Conservation (phyloP, 2,329 filamentous ascomycete genomes). For the Cucurbitaria berberidis region DNA sequence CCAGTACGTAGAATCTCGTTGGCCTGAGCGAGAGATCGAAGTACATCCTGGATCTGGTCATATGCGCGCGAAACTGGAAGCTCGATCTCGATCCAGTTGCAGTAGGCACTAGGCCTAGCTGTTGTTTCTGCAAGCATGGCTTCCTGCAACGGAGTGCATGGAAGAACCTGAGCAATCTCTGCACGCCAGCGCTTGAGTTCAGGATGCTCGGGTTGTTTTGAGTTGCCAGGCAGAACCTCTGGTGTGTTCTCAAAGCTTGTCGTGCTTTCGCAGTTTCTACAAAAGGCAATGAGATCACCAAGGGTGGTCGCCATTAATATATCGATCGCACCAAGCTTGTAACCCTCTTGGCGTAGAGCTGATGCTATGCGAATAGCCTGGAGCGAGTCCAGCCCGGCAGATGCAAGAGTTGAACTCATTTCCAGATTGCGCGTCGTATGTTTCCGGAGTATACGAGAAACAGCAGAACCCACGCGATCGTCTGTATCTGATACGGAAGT, state of each 20-base stretch:
- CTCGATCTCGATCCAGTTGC: constrained; percentile 77
- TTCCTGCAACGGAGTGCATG: constrained; percentile 75
- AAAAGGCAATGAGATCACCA: constrained; percentile 27
- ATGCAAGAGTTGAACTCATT: constrained; percentile 54
- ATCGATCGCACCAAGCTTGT: constrained; percentile 63
- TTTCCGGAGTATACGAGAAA: constrained; percentile 52
- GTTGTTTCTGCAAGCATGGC: constrained; percentile 82
- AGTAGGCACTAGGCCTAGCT: constrained; percentile 67
- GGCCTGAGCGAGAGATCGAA: constrained; percentile 28
- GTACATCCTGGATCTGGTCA: constrained; percentile 48
- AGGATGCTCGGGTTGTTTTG: background rate
- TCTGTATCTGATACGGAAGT: constrained; percentile 12
- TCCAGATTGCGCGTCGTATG: constrained; percentile 51
- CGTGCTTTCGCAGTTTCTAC: constrained; percentile 11
- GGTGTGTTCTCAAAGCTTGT: background rate
- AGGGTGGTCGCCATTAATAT: constrained; percentile 66
- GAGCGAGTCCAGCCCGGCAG: constrained; percentile 71
- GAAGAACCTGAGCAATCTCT: constrained; percentile 50
- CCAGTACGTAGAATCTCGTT: constrained; percentile 78
- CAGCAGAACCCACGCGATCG: constrained; percentile 22
- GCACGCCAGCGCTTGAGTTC: constrained; percentile 17
- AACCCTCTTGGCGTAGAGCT: constrained; percentile 63
- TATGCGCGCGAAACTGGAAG: constrained; percentile 49
- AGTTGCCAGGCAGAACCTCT: background rate
- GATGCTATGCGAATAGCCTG: constrained; percentile 69